Base-by-base conservation (phyloP, 2,329 filamentous ascomycete species). In the Verticillium longisporum region DNA sequence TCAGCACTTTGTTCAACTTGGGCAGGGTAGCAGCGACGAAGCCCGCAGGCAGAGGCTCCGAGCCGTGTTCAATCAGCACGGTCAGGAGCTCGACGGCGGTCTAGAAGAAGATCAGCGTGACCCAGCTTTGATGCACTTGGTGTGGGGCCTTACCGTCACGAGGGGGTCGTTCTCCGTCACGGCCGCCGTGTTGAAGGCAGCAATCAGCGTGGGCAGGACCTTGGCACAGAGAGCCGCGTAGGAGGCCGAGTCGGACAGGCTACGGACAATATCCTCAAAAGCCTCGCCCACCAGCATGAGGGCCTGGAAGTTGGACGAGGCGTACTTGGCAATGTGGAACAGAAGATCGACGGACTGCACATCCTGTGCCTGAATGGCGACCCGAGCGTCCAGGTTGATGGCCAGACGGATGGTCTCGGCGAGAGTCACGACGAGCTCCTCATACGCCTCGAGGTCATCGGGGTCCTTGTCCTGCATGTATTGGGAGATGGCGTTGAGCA, bases 401-500 rank as follows among this genome's bases (percentile, higher is more conserved):
- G 90, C 88, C 67, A 92, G 88, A 58, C 92, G 86, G 3, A 98
- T 80, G 1, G 93, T 90, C 74, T 97, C 92, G 6, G 94, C 90
- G 36, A 99, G 80, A 0, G 93, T 94, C 14, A 96, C 91, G 66
- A 97, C 87, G 60, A 98, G 84, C 73, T 99, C 95, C 67, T 98
- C 94, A 11, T 91, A 90, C 64, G 97, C 93, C 60, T 90, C 87
- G 56, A 96, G 83, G 18, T 97, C 93, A 59, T 84, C 85, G 57
- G 95, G 81, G 69, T 97, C 92, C 71, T 94, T 92, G 15, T 83
- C 79, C 55, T 88, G 84, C 66, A 98, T 83, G 74, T 93, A 99
- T 38, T 88, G 79, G 58, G 86, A 84, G 64, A 90, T 83, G 11
- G 87, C 83, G n/a, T 76, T 80, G 57, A 87, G 80, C 61, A 89